phyloP scores from a whole-genome alignment of 164 flowering plant genomes.

The Echeveria elegans region DNA sequence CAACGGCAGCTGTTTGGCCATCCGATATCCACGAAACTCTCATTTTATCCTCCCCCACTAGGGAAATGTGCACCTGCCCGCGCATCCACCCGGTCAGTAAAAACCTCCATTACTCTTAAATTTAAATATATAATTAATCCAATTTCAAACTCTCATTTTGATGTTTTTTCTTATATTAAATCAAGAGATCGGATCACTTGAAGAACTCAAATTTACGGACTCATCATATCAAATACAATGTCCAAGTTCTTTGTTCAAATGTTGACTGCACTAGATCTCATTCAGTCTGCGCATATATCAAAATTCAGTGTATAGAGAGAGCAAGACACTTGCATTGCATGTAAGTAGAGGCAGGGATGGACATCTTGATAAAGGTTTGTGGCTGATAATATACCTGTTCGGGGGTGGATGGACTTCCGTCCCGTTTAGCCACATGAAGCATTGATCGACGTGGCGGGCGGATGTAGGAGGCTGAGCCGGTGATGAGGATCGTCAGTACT shows the following conservation, averaged over 20 bases:
- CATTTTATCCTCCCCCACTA: slow-evolving; percentile 60
- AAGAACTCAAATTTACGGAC: too few species aligned
- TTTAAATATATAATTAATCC: too few species aligned
- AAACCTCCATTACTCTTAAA: too few species aligned
- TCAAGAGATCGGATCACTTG: too few species aligned
- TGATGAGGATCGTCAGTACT: neutral
- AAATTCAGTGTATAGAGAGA: too few species aligned
- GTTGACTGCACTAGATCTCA: too few species aligned
- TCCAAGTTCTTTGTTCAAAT: too few species aligned
- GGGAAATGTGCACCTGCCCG: slow-evolving; percentile 67
- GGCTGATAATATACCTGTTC: neutral
- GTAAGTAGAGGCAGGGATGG: neutral
- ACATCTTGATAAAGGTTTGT: too few species aligned
- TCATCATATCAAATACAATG: too few species aligned
- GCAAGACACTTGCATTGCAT: neutral
- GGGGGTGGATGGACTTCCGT: neutral
- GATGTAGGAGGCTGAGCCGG: neutral
- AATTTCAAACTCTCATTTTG: too few species aligned
- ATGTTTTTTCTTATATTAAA: too few species aligned
- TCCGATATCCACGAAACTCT: slow-evolving; percentile 69
- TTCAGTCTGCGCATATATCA: too few species aligned
- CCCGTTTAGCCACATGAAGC: neutral
- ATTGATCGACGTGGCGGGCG: neutral
- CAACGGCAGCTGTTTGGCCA: slow-evolving; percentile 24
- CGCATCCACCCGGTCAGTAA: neutral